Evolutionary conservation across 2,329 filamentous ascomycete genomes (phyloP), one percentile per base, ranked within the genome.

Genomic region (Fusarium buxicola): DNA sequence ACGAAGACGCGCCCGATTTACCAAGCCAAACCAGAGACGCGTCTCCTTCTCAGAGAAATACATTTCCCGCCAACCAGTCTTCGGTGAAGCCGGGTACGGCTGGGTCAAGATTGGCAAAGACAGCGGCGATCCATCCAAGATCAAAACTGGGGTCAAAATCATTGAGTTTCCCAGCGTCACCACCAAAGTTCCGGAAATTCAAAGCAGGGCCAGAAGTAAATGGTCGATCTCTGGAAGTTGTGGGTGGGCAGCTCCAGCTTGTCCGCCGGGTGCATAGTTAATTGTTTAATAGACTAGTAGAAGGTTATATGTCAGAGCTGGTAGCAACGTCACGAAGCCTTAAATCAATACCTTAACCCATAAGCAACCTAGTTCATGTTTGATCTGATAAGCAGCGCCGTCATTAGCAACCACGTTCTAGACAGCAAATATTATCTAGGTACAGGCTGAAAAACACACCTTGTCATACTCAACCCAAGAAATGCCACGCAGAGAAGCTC

Each of bases 401-500:
- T n/a, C n/a, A n/a, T n/a, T n/a, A n/a, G n/a, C n/a, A n/a, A n/a
- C n/a, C n/a, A n/a, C n/a, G n/a, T n/a, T n/a, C n/a, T n/a, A n/a
- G n/a, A n/a, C n/a, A n/a, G n/a, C n/a, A n/a, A n/a, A n/a, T n/a
- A n/a, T n/a, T n/a, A n/a, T n/a, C n/a, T n/a, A n/a, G n/a, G n/a
- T n/a, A n/a, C n/a, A n/a, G n/a, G n/a, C n/a, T n/a, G n/a, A n/a
- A n/a, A 10, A 8, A 35, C 7, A 9, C 32, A 5, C 11, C 32
- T 12, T 3, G 15, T 35, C 5, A 35, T 13, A 2, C n/a, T 35
- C 32, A 35, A 8, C 32, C n/a, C n/a, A n/a, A n/a, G n/a, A n/a
- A 18, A 9, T 35, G 32, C 32, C 32, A 35, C 16, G 32, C 15
- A 9, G 16, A 8, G 24, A 59, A 66, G 15, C 65, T 70, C 2